phyloP scores from a whole-genome alignment of 140 eudicot species.

The Ambrosia hybrid region DNA sequence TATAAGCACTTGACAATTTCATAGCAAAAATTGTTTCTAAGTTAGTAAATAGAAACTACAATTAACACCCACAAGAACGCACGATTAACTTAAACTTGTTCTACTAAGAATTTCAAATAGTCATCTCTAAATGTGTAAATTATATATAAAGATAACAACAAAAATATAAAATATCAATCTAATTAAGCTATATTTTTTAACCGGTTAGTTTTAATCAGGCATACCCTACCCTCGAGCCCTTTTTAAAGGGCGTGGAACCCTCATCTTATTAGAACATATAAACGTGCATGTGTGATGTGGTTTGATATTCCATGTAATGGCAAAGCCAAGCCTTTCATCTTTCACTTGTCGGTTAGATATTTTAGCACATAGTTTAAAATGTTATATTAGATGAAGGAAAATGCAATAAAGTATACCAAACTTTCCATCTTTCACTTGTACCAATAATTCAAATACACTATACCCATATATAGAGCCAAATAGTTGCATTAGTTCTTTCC shows the following conservation, averaged over 20 bases:
- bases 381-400: not conserved
- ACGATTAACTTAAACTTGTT: too few relatives aligned
- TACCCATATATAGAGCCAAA: not conserved
- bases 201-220: not conserved
- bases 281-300: not conserved
- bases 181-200: too few relatives aligned
- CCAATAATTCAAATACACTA: not conserved
- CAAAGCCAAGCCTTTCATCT: not conserved
- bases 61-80: too few relatives aligned
- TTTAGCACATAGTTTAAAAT: not conserved
- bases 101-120: too few relatives aligned
- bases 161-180: not conserved
- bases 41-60: too few relatives aligned
- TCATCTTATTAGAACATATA: not conserved
- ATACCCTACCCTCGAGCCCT: not conserved
- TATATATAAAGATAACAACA: too few relatives aligned
- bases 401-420: not conserved
- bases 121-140: too few relatives aligned
- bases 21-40: too few relatives aligned
- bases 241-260: not conserved
- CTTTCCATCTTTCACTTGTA: not conserved
- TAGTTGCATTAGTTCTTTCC: too few relatives aligned
- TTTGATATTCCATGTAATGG: not conserved
- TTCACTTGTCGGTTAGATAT: not conserved
- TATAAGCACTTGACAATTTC: too few relatives aligned